phyloP scores from a whole-genome alignment of 768 basidiomycete species.

The Favolaschia claudopus region DNA sequence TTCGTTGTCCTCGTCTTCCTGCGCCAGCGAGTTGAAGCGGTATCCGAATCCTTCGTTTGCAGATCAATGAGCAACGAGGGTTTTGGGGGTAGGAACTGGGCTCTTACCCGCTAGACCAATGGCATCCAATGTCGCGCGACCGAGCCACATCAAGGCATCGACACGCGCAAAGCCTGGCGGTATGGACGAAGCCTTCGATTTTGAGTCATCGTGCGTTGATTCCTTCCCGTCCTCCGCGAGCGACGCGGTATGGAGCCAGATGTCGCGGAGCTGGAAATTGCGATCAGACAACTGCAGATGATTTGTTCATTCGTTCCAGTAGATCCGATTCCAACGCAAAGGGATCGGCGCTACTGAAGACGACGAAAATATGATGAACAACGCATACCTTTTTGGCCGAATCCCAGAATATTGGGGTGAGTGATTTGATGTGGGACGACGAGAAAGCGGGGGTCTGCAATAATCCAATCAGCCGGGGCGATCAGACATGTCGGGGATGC shows the following conservation, averaged over 20 bases:
- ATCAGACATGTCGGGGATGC: slow-evolving; percentile 2
- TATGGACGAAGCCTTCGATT: slow-evolving; percentile 9
- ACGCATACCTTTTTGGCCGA: slow-evolving; percentile 59
- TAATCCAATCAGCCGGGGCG: not conserved
- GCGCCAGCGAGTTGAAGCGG: slow-evolving; percentile 59
- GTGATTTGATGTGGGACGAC: slow-evolving; percentile 52
- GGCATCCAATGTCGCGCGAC: slow-evolving; percentile 68
- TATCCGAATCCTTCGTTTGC: slow-evolving; percentile 68
- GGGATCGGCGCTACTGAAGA: slow-evolving; percentile 1
- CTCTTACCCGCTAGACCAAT: slow-evolving; percentile 68
- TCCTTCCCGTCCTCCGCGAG: slow-evolving; percentile 12
- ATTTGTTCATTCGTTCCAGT: not conserved
- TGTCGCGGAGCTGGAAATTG: slow-evolving; percentile 53
- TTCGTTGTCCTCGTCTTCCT: slow-evolving; percentile 50
- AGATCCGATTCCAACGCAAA: no score
- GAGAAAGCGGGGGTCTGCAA: slow-evolving; percentile 61
- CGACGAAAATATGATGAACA: not conserved
- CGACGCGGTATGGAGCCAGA: slow-evolving; percentile 40
- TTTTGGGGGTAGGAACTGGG: not conserved
- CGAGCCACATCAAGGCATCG: slow-evolving; percentile 64
- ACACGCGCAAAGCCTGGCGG: slow-evolving; percentile 36
- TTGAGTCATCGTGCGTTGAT: slow-evolving; percentile 28
- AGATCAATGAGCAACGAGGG: not conserved
- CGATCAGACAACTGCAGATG: slow-evolving; percentile 1
- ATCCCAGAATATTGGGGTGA: slow-evolving; percentile 64